These are phyloP conservation scores for Didymella segeticola DNA, from an alignment of 2,329 filamentous ascomycete genomes.

Conservation along the genomic window DNA sequence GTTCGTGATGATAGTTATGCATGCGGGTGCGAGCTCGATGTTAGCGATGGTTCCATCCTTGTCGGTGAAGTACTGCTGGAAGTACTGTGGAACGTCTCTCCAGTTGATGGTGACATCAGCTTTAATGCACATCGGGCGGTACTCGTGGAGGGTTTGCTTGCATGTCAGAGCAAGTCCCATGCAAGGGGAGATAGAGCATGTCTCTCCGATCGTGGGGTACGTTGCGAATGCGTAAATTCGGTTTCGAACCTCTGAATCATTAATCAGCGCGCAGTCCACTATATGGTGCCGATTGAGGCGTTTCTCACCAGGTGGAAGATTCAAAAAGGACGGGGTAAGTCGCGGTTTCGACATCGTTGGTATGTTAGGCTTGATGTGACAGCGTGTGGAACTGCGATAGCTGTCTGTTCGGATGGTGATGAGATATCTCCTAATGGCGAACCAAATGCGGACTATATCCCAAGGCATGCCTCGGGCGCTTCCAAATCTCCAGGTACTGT, in stretches of 20 bases:
- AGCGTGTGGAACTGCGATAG: background rate
- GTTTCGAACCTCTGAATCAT: background rate
- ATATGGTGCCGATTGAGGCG: accelerated
- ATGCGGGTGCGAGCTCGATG: background rate
- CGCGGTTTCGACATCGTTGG: background rate
- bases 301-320: background rate
- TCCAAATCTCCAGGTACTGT: background rate
- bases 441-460: background rate
- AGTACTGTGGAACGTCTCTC: conserved; percentile 1
- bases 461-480: background rate
- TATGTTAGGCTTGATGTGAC: background rate
- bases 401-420: too few species aligned
- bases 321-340: background rate
- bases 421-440: background rate
- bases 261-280: background rate
- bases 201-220: background rate
- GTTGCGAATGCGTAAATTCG: conserved; percentile 1
- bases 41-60: background rate
- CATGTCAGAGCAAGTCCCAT: background rate
- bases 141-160: conserved; percentile 2
- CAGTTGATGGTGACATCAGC: conserved; percentile 3
- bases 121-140: conserved; percentile 1
- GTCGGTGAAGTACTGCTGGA: background rate
- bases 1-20: conserved; percentile 6
- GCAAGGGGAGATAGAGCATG: background rate